phyloP scores from a whole-genome alignment of 2,329 filamentous ascomycete genomes.

The Chaetomiaceae sp. region DNA sequence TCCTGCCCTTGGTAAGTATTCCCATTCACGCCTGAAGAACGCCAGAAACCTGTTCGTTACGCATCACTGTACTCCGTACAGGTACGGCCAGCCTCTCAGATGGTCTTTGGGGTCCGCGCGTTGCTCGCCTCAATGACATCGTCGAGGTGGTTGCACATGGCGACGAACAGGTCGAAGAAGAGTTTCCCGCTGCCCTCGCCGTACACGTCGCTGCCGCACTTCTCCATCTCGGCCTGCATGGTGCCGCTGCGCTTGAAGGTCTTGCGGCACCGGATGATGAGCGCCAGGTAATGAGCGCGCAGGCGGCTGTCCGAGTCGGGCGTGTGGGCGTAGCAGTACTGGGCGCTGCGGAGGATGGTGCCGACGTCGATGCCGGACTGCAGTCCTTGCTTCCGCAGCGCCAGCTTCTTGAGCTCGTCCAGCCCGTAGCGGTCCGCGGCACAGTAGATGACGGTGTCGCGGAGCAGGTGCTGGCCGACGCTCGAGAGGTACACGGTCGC shows the following conservation, averaged over 20 bases:
- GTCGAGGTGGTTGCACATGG: slow-evolving; percentile 97
- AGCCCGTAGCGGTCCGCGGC: slow-evolving; percentile 85
- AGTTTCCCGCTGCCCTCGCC: slow-evolving; percentile 57
- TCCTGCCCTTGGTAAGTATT: slow-evolving; percentile 13
- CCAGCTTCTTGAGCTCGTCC: slow-evolving; percentile 85
- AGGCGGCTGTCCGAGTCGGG: slow-evolving; percentile 87
- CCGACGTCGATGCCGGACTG: slow-evolving; percentile 88
- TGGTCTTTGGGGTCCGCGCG: slow-evolving; percentile 53
- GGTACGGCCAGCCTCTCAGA: slow-evolving; percentile 37
- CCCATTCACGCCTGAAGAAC: slow-evolving; percentile 21
- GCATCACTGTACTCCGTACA: slow-evolving; percentile 18
- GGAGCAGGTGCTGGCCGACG: slow-evolving; percentile 71
- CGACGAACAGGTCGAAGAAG: slow-evolving; percentile 98
- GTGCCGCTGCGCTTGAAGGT: slow-evolving; percentile 98
- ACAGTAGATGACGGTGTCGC: slow-evolving; percentile 93
- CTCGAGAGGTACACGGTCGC: slow-evolving; percentile 73
- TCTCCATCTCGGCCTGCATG: slow-evolving; percentile 98
- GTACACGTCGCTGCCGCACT: slow-evolving; percentile 54
- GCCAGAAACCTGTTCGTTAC: slow-evolving; percentile 25
- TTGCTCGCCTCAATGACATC: slow-evolving; percentile 85
- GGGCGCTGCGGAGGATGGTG: slow-evolving; percentile 85
- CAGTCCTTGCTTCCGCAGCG: slow-evolving; percentile 90
- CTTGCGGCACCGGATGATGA: slow-evolving; percentile 95
- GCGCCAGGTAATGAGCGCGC: slow-evolving; percentile 92
- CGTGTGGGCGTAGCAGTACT: slow-evolving; percentile 94